Conservation (phyloP, 2,329 filamentous ascomycete species). For the Metarhizium sp. region DNA sequence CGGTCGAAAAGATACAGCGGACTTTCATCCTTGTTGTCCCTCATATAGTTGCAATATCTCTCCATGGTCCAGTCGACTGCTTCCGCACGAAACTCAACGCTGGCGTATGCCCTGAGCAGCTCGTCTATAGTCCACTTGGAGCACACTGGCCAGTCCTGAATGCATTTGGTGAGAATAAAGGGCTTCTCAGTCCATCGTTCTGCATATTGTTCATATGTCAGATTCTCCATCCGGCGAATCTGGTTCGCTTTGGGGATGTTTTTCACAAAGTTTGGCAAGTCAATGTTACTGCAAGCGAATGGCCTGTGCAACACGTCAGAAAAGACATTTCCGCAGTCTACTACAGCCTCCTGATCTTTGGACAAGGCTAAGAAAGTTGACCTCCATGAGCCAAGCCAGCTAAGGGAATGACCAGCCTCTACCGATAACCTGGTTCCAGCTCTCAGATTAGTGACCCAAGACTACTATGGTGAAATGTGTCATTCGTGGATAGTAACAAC, state of each 20-base stretch:
- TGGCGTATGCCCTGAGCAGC: constrained; percentile 54
- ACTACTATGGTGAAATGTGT: neutral
- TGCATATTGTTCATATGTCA: constrained; percentile 66
- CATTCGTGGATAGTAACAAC: neutral
- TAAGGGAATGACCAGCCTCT: constrained; percentile 21
- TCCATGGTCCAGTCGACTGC: constrained; percentile 83
- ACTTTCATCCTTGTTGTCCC: constrained; percentile 70
- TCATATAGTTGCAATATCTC: constrained; percentile 79
- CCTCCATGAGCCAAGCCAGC: constrained; percentile 80
- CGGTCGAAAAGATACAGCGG: constrained; percentile 90
- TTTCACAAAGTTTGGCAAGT: constrained; percentile 54
- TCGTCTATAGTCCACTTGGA: constrained; percentile 62
- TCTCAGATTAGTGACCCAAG: neutral
- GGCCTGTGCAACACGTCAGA: constrained; percentile 86
- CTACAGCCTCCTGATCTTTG: constrained; percentile 36
- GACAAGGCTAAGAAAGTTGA: constrained; percentile 60
- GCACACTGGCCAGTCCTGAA: constrained; percentile 73
- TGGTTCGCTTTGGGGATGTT: constrained; percentile 66
- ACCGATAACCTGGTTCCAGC: constrained; percentile 14
- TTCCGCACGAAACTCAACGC: constrained; percentile 75
- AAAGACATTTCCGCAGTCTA: constrained; percentile 72
- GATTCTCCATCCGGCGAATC: constrained; percentile 59
- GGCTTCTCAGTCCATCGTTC: constrained; percentile 68
- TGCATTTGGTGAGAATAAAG: constrained; percentile 76
- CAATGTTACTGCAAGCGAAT: constrained; percentile 77